Conservation (phyloP, 768 basidiomycete species). For the Naganishia vaughanmartiniae region DNA sequence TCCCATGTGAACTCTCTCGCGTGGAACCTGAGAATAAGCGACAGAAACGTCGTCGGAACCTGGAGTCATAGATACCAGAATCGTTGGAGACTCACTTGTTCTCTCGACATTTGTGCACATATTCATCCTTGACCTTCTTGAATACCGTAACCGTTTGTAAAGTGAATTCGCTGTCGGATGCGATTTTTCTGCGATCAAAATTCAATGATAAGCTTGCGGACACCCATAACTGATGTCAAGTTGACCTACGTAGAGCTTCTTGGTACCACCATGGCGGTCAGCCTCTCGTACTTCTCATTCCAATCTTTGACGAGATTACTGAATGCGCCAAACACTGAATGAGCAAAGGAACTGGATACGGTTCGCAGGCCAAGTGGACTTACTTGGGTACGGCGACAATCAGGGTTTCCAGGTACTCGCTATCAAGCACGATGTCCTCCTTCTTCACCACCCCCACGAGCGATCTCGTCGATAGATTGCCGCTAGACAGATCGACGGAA, state of each 20-base stretch:
- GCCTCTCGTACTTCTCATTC: conserved; percentile 80
- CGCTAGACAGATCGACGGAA: conserved; percentile 58
- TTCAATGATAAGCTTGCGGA: conserved; percentile 16
- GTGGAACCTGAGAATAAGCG: conserved; percentile 65
- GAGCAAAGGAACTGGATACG: neutral
- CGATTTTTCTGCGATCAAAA: conserved; percentile 60
- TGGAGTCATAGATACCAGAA: neutral
- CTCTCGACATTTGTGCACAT: conserved; percentile 88
- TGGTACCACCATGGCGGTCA: conserved; percentile 87
- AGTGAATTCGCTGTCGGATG: conserved; percentile 82
- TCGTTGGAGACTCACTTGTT: conserved; percentile 65
- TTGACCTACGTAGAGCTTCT: conserved; percentile 67
- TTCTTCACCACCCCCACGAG: conserved; percentile 78
- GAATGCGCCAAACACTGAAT: neutral
- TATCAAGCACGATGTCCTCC: conserved; percentile 78
- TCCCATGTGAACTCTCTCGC: conserved; percentile 91
- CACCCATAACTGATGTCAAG: neutral
- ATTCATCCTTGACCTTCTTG: conserved; percentile 85
- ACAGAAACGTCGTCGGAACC: neutral
- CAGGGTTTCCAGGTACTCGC: conserved; percentile 89
- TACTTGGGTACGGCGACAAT: conserved; percentile 93
- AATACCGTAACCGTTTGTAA: conserved; percentile 85
- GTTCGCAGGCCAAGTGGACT: conserved; percentile 37
- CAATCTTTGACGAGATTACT: conserved; percentile 74
- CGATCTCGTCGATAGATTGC: conserved; percentile 88